phyloP scores from a whole-genome alignment of 331 rosid species.

The Rhamnella rubrinervis region DNA sequence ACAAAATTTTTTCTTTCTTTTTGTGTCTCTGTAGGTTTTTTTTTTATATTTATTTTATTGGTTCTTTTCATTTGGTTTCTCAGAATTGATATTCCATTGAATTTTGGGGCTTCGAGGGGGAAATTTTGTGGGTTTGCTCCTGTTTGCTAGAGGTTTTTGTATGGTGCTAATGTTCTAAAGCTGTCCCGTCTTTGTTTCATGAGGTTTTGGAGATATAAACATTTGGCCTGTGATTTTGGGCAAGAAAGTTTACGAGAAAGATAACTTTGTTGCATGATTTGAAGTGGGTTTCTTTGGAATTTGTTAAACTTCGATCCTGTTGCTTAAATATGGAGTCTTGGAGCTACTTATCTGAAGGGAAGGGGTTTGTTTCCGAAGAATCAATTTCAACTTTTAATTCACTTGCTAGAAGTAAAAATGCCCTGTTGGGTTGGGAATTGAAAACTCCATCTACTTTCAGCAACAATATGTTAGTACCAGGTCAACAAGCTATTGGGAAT shows the following conservation, averaged over 20 bases:
- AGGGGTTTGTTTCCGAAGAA: slow-evolving; percentile 47
- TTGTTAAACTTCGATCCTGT: slow-evolving; percentile 23
- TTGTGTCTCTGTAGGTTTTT: slow-evolving; percentile 21
- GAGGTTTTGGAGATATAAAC: slow-evolving; percentile 11
- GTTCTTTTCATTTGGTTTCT: slow-evolving; percentile 13
- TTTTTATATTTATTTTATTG: slow-evolving; percentile 17
- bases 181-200: slow-evolving; percentile 8
- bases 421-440: slow-evolving; percentile 52
- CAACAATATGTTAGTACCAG: slow-evolving; percentile 33
- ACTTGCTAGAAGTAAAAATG: slow-evolving; percentile 38
- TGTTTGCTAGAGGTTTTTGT: slow-evolving; percentile 19
- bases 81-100: slow-evolving; percentile 18
- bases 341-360: slow-evolving; percentile 58
- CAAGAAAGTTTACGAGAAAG: slow-evolving; percentile 5
- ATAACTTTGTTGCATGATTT: slow-evolving; percentile 23
- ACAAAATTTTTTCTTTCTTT: background rate
- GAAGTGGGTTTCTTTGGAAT: slow-evolving; percentile 33
- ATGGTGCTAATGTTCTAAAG: slow-evolving; percentile 20
- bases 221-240: slow-evolving; percentile 14
- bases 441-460: slow-evolving; percentile 52
- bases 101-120: slow-evolving; percentile 18
- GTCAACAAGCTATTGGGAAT: slow-evolving; percentile 40
- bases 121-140: slow-evolving; percentile 17
- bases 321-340: slow-evolving; percentile 68
- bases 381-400: slow-evolving; percentile 36